Evolutionary conservation across 2,329 filamentous ascomycete species (phyloP).

Genomic region (Alternaria sp.): DNA sequence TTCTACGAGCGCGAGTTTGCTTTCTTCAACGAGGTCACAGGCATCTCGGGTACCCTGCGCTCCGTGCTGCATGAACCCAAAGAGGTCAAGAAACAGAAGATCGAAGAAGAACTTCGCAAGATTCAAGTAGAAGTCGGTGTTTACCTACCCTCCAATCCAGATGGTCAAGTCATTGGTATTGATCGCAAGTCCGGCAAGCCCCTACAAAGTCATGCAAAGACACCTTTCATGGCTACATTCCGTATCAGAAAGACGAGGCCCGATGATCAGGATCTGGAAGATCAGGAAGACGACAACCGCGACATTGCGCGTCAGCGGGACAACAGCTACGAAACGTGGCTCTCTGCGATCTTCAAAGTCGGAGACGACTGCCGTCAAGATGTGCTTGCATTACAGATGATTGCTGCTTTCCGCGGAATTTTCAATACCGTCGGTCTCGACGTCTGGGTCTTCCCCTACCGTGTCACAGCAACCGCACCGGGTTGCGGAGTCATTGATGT

Average conservation of each 20-base stretch:
- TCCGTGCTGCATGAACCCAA: constrained; percentile 92
- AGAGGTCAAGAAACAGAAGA: constrained; percentile 98
- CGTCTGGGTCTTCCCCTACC: constrained; percentile 95
- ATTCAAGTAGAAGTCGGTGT: constrained; percentile 97
- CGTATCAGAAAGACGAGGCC: constrained; percentile 82
- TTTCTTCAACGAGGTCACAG: constrained; percentile 98
- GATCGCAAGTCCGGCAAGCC: constrained; percentile 98
- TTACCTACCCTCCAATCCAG: constrained; percentile 95
- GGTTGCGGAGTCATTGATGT: constrained; percentile 99
- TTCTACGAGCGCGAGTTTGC: constrained; percentile 96
- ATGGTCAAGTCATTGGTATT: constrained; percentile 96
- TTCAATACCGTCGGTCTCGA: constrained; percentile 95
- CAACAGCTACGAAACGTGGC: constrained; percentile 91
- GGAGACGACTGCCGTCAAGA: constrained; percentile 98
- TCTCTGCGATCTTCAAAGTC: constrained; percentile 99
- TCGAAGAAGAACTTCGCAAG: constrained; percentile 96
- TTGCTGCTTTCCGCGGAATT: constrained; percentile 94
- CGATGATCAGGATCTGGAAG: constrained; percentile 33
- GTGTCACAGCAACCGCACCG: constrained; percentile 94
- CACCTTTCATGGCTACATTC: constrained; percentile 99
- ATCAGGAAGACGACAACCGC: constrained; percentile 44
- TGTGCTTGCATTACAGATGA: constrained; percentile 95
- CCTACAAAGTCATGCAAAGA: constrained; percentile 96
- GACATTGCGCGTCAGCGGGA: constrained; percentile 36
- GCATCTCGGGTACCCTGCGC: constrained; percentile 92